Evolutionary conservation across 2,329 filamentous ascomycete genomes (phyloP).

Genomic region (Mycosphaerella sp.): DNA sequence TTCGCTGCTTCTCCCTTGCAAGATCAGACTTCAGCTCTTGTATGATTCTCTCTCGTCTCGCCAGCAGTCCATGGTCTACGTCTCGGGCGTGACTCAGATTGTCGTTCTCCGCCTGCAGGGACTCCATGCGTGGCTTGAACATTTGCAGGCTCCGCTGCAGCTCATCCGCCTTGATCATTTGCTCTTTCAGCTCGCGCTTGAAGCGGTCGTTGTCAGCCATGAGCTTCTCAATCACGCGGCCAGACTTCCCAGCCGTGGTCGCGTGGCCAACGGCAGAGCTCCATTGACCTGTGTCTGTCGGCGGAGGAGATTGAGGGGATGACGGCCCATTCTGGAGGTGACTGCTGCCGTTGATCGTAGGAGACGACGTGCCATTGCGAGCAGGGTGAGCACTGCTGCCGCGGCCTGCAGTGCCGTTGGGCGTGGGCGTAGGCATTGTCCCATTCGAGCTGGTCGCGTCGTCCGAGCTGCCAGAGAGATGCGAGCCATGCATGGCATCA

Average conservation of each 20-base stretch:
- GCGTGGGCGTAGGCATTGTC: slow-evolving; percentile 14
- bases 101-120: slow-evolving; percentile 62
- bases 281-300: slow-evolving; percentile 39
- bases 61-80: slow-evolving; percentile 63
- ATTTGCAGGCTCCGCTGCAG: slow-evolving; percentile 61
- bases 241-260: slow-evolving; percentile 61
- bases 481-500: slow-evolving; percentile 16
- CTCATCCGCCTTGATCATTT: slow-evolving; percentile 54
- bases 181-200: slow-evolving; percentile 55
- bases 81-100: slow-evolving; percentile 61
- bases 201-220: slow-evolving; percentile 74
- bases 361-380: slow-evolving; percentile 11
- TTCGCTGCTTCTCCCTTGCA: slow-evolving; percentile 57
- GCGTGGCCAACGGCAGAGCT: slow-evolving; percentile 60
- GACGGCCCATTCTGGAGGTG: slow-evolving; percentile 7
- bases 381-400: slow-evolving; percentile 6
- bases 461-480: slow-evolving; percentile 7
- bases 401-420: slow-evolving; percentile 17
- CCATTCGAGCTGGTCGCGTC: slow-evolving; percentile 8
- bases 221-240: slow-evolving; percentile 71
- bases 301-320: slow-evolving; percentile 17
- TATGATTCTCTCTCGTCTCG: slow-evolving; percentile 67
- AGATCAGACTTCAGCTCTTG: slow-evolving; percentile 60
- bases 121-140: slow-evolving; percentile 65
- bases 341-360: slow-evolving; percentile 11